Conservation (phyloP, 345 rosid species). For the Cochlearia excelsa region DNA sequence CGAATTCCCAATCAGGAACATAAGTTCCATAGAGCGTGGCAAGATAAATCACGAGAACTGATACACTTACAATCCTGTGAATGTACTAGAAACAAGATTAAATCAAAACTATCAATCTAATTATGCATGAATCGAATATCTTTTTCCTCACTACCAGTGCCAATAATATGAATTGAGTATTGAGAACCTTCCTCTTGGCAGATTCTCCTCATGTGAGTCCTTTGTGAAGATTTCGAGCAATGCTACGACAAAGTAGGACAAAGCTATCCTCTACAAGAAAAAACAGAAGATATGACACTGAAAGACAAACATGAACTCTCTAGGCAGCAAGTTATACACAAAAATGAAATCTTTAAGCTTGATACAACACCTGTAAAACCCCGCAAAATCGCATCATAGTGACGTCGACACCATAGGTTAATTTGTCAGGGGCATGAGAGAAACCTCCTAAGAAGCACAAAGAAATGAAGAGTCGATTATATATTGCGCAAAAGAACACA, state of each 20-base stretch:
- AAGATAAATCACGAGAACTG: slow-evolving; percentile 51
- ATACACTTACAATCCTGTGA: slow-evolving; percentile 66
- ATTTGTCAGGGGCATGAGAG: slow-evolving; percentile 81
- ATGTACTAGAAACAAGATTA: slow-evolving; percentile 17
- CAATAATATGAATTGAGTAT: slow-evolving; percentile 52
- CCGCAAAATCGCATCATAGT: slow-evolving; percentile 76
- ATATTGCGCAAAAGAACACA: neutral
- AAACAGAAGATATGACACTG: neutral
- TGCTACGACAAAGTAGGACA: slow-evolving; percentile 68
- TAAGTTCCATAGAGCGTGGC: slow-evolving; percentile 54
- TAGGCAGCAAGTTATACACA: neutral
- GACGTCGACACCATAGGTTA: slow-evolving; percentile 77
- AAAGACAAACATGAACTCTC: slow-evolving; percentile 11
- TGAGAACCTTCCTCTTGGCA: slow-evolving; percentile 39
- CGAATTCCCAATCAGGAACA: slow-evolving; percentile 84
- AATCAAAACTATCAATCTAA: neutral
- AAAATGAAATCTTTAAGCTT: neutral
- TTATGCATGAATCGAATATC: no score
- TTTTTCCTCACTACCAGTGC: slow-evolving; percentile 54
- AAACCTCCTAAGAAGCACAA: slow-evolving; percentile 58
- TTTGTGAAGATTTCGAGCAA: slow-evolving; percentile 61
- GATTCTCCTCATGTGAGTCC: slow-evolving; percentile 35
- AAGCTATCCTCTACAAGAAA: slow-evolving; percentile 71
- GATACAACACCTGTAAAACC: slow-evolving; percentile 70
- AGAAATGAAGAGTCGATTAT: slow-evolving; percentile 7